Conservation (phyloP, 73 alveolate genomes). For the Tetrahymena elliotti region DNA sequence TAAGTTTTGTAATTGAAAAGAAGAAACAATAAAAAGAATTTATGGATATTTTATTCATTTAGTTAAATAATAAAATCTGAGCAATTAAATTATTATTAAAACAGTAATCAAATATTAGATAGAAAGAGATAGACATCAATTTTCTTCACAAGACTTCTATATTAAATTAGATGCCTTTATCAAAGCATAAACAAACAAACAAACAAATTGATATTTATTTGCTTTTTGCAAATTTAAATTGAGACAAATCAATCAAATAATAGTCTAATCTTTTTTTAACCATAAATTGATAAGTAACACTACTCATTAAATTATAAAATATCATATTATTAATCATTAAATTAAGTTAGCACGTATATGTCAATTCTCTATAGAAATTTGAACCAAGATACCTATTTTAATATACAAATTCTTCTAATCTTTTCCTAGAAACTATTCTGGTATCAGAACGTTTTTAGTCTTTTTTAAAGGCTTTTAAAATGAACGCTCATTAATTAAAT, state of each 20-base stretch:
- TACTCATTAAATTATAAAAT: too few species aligned
- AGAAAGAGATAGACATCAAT: background rate
- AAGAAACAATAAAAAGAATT: background rate
- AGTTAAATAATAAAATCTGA: background rate
- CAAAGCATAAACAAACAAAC: too few species aligned
- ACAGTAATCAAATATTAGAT: background rate
- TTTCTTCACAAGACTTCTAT: background rate
- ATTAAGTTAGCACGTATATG: background rate
- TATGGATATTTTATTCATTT: background rate
- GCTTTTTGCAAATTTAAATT: background rate
- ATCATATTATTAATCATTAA: background rate
- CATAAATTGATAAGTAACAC: background rate
- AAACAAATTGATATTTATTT: too few species aligned
- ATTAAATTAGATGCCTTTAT: background rate
- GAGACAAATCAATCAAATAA: background rate
- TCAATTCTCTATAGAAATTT: background rate
- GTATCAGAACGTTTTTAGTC: background rate
- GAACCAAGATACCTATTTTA: background rate
- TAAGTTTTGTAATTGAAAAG: background rate
- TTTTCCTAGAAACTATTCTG: background rate
- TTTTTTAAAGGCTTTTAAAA: background rate
- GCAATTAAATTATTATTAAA: background rate
- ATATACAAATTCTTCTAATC: too few species aligned
- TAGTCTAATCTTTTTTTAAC: background rate
- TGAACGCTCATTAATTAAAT: background rate